Conservation (phyloP, 371 early-diverging fungal genomes). For the Fennellomyces sp. region DNA sequence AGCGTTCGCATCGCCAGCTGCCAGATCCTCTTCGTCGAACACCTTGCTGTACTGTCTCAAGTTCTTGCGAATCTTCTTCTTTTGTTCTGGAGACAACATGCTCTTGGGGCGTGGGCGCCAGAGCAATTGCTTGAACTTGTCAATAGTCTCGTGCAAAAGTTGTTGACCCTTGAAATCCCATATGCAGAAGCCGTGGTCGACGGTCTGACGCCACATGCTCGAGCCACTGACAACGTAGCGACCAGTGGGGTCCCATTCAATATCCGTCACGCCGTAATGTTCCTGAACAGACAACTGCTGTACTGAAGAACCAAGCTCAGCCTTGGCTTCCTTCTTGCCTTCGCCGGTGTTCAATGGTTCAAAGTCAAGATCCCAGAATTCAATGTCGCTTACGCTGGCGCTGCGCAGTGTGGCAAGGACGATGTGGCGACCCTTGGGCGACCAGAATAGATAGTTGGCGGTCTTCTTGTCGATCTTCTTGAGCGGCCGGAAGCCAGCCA, state of each 20-base stretch:
- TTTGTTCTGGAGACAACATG: slow-evolving; percentile 79
- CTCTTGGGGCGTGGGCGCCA: slow-evolving; percentile 96
- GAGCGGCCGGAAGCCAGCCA: slow-evolving; percentile 71
- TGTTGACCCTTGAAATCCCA: slow-evolving; percentile 93
- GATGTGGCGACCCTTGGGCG: slow-evolving; percentile 94
- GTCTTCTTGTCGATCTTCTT: slow-evolving; percentile 75
- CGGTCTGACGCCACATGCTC: slow-evolving; percentile 81
- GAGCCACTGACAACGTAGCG: slow-evolving; percentile 90
- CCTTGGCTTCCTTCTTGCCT: slow-evolving; percentile 51
- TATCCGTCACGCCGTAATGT: slow-evolving; percentile 93
- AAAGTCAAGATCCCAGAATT: slow-evolving; percentile 94
- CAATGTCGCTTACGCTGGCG: slow-evolving; percentile 79
- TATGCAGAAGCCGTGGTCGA: slow-evolving; percentile 88
- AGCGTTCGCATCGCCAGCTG: slow-evolving; percentile 69
- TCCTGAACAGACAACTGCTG: slow-evolving; percentile 73
- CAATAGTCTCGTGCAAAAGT: slow-evolving; percentile 76
- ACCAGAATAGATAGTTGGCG: slow-evolving; percentile 89
- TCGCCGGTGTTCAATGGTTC: slow-evolving; percentile 53
- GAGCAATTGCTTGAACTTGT: slow-evolving; percentile 88
- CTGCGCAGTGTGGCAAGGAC: slow-evolving; percentile 88
- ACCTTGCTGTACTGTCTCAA: slow-evolving; percentile 84
- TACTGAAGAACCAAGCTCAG: slow-evolving; percentile 52
- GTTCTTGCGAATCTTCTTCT: slow-evolving; percentile 89
- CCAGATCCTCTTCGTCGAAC: slow-evolving; percentile 91
- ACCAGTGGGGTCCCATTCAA: slow-evolving; percentile 98